A percentile compares a stretch with the other conserved stretches of the same genome.
Evolutionary conservation across 108 stramenopile genomes (phyloP).

Genomic region (Skeletonema marinoi): DNA sequence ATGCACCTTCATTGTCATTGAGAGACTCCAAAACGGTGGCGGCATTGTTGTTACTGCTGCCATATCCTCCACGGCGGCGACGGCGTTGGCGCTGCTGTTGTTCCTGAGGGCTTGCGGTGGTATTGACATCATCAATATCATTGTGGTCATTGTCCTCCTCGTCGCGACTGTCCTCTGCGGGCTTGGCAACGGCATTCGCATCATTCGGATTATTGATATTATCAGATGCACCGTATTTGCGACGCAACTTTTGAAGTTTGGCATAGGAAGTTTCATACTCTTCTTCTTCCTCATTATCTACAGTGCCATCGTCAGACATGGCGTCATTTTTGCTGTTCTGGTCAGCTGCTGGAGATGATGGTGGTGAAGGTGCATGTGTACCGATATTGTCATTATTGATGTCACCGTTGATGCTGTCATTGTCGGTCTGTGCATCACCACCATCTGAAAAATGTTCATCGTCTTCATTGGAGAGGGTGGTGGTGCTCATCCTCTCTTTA

Average conservation of each 20-base stretch:
- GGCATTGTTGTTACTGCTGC: conserved; percentile 1
- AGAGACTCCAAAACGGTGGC: conserved; percentile 11
- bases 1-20: neutral
- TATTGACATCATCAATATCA: neutral
- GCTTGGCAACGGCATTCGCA: neutral
- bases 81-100: neutral
- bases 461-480: neutral
- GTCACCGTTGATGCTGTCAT: neutral
- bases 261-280: conserved; percentile 11
- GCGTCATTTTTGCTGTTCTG: neutral
- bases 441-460: neutral
- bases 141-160: neutral
- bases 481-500: neutral
- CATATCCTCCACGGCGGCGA: conserved; percentile 9
- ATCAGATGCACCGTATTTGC: neutral
- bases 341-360: neutral
- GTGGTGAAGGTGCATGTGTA: conserved; percentile 1
- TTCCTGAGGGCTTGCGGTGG: neutral
- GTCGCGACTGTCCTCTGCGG: neutral
- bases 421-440: neutral
- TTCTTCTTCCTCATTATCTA: conserved; percentile 2
- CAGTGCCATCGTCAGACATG: neutral
- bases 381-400: neutral
- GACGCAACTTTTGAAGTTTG: conserved; percentile 8
- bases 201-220: neutral